phyloP scores from a whole-genome alignment of 2,329 filamentous ascomycete genomes.

The Cyphellophora europaea region DNA sequence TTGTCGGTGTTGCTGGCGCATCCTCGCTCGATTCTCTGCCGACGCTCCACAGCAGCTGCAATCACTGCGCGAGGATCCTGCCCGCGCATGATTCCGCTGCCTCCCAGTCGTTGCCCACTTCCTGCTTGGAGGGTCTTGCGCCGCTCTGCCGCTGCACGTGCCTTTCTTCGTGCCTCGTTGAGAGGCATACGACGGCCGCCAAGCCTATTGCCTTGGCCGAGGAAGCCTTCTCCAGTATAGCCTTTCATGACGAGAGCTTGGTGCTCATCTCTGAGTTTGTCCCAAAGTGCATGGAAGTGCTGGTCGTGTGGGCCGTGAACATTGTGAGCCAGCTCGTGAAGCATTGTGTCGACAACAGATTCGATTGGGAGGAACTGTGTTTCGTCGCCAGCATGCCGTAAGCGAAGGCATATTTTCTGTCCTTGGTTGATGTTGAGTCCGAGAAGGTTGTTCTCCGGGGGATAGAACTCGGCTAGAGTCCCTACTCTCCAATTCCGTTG shows the following conservation, averaged over 20 bases:
- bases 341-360: slow-evolving; percentile 76
- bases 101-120: slow-evolving; percentile 65
- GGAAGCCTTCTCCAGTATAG: slow-evolving; percentile 83
- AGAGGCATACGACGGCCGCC: slow-evolving; percentile 59
- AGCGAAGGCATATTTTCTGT: slow-evolving; percentile 68
- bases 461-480: slow-evolving; percentile 77
- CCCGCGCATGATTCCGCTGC: slow-evolving; percentile 45
- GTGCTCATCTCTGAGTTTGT: slow-evolving; percentile 74
- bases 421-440: slow-evolving; percentile 74
- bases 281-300: slow-evolving; percentile 78
- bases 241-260: slow-evolving; percentile 67
- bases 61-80: slow-evolving; percentile 65
- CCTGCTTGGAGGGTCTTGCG: slow-evolving; percentile 46
- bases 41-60: slow-evolving; percentile 59
- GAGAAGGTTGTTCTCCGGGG: slow-evolving; percentile 61
- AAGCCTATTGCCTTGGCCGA: slow-evolving; percentile 63
- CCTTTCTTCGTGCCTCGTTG: slow-evolving; percentile 65
- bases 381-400: slow-evolving; percentile 66
- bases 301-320: slow-evolving; percentile 73
- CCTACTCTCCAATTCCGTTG: slow-evolving; percentile 72
- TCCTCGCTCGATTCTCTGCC: slow-evolving; percentile 57
- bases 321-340: slow-evolving; percentile 89
- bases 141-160: slow-evolving; percentile 65
- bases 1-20: slow-evolving; percentile 65
- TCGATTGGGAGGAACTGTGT: slow-evolving; percentile 73